Evolutionary conservation across 768 basidiomycete genomes (phyloP).

Genomic region (Coprinellus micaceus): DNA sequence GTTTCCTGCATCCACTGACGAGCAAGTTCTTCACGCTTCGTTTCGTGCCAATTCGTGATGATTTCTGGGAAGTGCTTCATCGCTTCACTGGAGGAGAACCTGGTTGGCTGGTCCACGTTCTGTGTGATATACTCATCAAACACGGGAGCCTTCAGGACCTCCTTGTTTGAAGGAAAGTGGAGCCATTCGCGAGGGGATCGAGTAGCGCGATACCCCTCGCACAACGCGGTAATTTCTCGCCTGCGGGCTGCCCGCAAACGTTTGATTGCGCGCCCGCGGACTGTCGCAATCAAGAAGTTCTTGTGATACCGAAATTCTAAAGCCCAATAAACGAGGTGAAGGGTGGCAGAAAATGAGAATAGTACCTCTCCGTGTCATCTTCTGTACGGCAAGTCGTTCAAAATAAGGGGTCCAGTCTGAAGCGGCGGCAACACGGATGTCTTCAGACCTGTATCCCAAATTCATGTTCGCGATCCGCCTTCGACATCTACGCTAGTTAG

Average conservation of each 20-base stretch:
- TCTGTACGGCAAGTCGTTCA: background rate
- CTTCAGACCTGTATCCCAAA: background rate
- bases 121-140: background rate
- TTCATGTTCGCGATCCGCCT: background rate
- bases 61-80: background rate
- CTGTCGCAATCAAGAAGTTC: background rate
- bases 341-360: background rate
- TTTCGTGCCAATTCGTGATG: background rate
- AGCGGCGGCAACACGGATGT: background rate
- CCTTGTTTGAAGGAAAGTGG: background rate
- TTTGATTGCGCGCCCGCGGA: background rate
- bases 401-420: background rate
- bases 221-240: background rate
- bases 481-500: background rate
- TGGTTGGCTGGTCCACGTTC: background rate
- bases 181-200: background rate
- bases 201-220: background rate
- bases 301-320: constrained; percentile 1
- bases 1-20: background rate
- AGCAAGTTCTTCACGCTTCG: background rate
- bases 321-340: background rate
- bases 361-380: constrained; percentile 2
- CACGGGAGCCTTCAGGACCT: background rate
- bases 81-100: background rate
- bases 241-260: background rate